Evolutionary conservation across 768 basidiomycete species (phyloP).

Genomic region (Polyporus arcularius): DNA sequence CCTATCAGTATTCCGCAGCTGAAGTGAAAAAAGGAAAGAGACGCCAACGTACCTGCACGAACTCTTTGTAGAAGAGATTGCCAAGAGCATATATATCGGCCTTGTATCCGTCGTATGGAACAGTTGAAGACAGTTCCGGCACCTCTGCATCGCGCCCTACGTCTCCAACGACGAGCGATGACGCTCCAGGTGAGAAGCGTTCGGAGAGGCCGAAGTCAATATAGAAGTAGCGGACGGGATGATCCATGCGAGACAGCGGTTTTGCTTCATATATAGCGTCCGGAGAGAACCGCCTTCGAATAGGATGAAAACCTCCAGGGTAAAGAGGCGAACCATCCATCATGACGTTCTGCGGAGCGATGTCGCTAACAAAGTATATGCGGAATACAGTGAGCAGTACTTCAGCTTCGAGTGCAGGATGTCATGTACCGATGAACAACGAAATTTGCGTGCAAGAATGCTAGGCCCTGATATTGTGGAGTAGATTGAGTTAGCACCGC

Average conservation of each 20-base stretch:
- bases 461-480: constrained; percentile 11
- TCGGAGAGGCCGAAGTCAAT: constrained; percentile 25
- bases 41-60: constrained; percentile 13
- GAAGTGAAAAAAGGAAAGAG: neutral
- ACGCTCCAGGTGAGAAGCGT: constrained; percentile 18
- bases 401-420: no score
- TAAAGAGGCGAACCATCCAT: constrained; percentile 22
- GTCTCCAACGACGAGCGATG: constrained; percentile 14
- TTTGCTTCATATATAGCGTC: constrained; percentile 32
- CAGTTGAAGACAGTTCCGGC: constrained; percentile 23
- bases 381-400: no score
- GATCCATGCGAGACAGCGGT: constrained; percentile 34
- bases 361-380: constrained; percentile 1
- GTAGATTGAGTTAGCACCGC: neutral
- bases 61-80: constrained; percentile 23
- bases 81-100: constrained; percentile 30
- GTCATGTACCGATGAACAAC: constrained; percentile 21
- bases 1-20: constrained; percentile 7
- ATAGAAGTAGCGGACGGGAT: constrained; percentile 34
- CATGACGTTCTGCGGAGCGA: constrained; percentile 21
- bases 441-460: constrained; percentile 16
- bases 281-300: constrained; percentile 28
- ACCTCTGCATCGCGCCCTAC: constrained; percentile 25
- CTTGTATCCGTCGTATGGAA: constrained; percentile 28
- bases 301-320: constrained; percentile 21